Evolutionary conservation across 805 yeast species (phyloP).

Genomic region (Wickerhamiella parazyma): DNA sequence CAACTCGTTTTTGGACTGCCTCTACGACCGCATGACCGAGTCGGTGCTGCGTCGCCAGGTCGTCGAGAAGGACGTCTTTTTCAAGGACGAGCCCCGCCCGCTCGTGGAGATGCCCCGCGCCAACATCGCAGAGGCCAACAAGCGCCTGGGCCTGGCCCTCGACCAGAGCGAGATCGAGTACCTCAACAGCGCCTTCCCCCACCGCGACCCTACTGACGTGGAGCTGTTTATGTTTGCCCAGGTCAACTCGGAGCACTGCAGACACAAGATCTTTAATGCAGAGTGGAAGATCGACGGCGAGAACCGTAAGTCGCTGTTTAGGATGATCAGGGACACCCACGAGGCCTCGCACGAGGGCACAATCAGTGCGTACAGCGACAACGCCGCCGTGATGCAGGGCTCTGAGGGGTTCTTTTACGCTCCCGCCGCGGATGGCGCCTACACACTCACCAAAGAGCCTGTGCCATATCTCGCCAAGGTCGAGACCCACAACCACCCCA

Average conservation of each 20-base stretch:
- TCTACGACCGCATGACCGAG: conserved; percentile 94
- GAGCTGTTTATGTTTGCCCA: conserved; percentile 99
- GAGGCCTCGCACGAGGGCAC: conserved; percentile 66
- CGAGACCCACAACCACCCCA: conserved; percentile 98
- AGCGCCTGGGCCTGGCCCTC: conserved; percentile 79
- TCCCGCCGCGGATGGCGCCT: conserved; percentile 62
- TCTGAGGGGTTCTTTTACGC: conserved; percentile 62
- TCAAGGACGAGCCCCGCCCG: conserved; percentile 69
- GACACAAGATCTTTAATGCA: conserved; percentile 97
- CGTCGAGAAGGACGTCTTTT: conserved; percentile 68
- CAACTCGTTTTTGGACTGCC: conserved; percentile 46
- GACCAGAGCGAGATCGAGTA: conserved; percentile 89
- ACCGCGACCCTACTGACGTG: conserved; percentile 92
- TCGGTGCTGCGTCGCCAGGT: conserved; percentile 34
- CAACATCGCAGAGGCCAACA: conserved; percentile 63
- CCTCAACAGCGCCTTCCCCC: conserved; percentile 66
- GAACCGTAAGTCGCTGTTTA: conserved; percentile 61
- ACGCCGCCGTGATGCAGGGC: conserved; percentile 92
- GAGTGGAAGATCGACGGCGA: conserved; percentile 91
- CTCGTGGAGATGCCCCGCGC: conserved; percentile 43
- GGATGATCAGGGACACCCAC: conserved; percentile 94
- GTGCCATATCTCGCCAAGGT: conserved; percentile 89
- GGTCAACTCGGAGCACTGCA: conserved; percentile 97
- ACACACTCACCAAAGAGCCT: conserved; percentile 61
- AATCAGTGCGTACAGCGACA: conserved; percentile 88